Evolutionary conservation across 768 basidiomycete genomes (phyloP).

Genomic region (Rhizopogon sp.): DNA sequence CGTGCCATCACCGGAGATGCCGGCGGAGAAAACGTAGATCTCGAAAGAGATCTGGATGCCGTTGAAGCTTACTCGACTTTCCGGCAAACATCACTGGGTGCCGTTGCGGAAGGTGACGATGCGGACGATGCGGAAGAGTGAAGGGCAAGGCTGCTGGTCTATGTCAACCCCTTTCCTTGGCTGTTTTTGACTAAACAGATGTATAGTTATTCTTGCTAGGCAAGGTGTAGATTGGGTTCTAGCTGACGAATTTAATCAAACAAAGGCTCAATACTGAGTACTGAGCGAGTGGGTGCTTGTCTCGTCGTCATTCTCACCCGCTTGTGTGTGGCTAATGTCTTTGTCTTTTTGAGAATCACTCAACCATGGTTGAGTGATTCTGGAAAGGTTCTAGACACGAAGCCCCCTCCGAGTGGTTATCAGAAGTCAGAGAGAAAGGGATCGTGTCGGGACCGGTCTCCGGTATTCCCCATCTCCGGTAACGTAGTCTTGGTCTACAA

Average conservation of each 20-base stretch:
- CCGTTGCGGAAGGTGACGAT: slow-evolving; percentile 30
- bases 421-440: too few species aligned
- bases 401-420: too few species aligned
- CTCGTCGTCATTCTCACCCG: too few species aligned
- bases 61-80: slow-evolving; percentile 18
- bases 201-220: background rate
- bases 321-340: too few species aligned
- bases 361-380: too few species aligned
- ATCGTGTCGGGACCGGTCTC: too few species aligned
- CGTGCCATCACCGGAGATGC: slow-evolving; percentile 31
- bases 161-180: background rate
- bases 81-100: slow-evolving; percentile 13
- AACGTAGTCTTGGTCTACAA: too few species aligned
- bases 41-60: slow-evolving; percentile 26
- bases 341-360: too few species aligned
- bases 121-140: slow-evolving; percentile 18
- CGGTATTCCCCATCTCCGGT: too few species aligned
- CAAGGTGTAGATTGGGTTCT: background rate
- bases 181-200: background rate
- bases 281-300: too few species aligned
- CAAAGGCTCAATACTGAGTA: too few species aligned
- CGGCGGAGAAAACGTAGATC: slow-evolving; percentile 20
- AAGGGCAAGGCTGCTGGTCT: background rate
- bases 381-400: too few species aligned
- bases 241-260: background rate